A percentile compares a stretch with the other conserved stretches of the same genome.
These are phyloP conservation scores for Mucor lusitanicus DNA, from an alignment of 371 early-diverging fungal species.

Conservation along the genomic window DNA sequence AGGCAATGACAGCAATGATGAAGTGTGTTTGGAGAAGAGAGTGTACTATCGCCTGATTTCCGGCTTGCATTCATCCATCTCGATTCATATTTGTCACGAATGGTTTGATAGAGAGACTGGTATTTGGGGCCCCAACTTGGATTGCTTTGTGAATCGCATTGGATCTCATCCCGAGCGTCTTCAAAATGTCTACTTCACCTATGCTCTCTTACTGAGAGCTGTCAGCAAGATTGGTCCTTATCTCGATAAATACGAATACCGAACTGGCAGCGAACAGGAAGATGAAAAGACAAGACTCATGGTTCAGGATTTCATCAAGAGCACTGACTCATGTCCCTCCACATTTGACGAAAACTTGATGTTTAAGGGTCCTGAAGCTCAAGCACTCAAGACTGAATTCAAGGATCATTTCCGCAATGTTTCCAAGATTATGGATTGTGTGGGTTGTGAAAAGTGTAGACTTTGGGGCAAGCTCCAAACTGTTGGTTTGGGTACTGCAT, in stretches of 20 bases:
- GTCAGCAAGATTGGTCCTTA: constrained; percentile 82
- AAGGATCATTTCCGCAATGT: constrained; percentile 94
- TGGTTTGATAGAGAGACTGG: constrained; percentile 85
- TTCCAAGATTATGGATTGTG: constrained; percentile 96
- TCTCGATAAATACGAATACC: constrained; percentile 70
- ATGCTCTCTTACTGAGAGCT: constrained; percentile 83
- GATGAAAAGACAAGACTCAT: constrained; percentile 58
- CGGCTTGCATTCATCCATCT: constrained; percentile 96
- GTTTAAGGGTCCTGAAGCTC: constrained; percentile 63
- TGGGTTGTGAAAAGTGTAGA: constrained; percentile 97
- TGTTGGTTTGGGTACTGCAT: constrained; percentile 86
- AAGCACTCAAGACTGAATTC: constrained; percentile 79
- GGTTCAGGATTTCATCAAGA: constrained; percentile 61
- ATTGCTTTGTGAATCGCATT: constrained; percentile 87
- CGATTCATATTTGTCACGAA: constrained; percentile 94
- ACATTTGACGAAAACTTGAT: constrained; percentile 89
- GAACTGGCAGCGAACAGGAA: constrained; percentile 57
- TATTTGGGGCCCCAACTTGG: constrained; percentile 87
- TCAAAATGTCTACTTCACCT: constrained; percentile 93
- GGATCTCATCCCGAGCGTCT: constrained; percentile 90
- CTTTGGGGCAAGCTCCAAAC: constrained; percentile 97
- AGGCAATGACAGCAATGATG: constrained; percentile 30
- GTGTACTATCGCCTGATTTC: constrained; percentile 93
- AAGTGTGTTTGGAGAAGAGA: constrained; percentile 86
- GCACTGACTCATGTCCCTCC: constrained; percentile 63